Evolutionary conservation across 2,329 filamentous ascomycete genomes (phyloP), one percentile per base, ranked within the genome.

Genomic region (Arachnomyces sp.): DNA sequence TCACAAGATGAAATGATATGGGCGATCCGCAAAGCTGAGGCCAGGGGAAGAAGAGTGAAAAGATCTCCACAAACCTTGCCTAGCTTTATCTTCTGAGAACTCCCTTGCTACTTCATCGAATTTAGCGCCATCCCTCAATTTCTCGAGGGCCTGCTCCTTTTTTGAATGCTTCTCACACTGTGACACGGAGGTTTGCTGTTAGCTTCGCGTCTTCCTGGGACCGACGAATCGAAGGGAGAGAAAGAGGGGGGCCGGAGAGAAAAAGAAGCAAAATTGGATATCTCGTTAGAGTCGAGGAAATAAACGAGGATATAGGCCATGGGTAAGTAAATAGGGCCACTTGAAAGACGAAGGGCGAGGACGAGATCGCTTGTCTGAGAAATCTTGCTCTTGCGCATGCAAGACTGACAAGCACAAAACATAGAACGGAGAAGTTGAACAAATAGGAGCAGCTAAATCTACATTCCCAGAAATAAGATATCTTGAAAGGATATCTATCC

Each of bases 21-120:
- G 9, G 20, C 20, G 20, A 25, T 25, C 20, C 5, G 9, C 9
- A 9, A 5, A 25, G 20, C 9, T 25, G n/a, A n/a, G n/a, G 20
- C 20, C 5, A 5, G 9, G 45, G 12, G 33, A 37, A 38, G 7
- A 43, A 43, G 13, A 42, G 34, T 20, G 13, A 39, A 39, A 20
- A 16, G 9, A 39, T 28, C 4, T 28, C 25, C 28, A 53, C 52
- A 31, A 55, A 69, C 67, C 73, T 56, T 77, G 72, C 47, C 77
- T 57, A 14, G 77, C 78, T 57, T 82, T 81, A 55, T 81, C 78
- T 59, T 81, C 78, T 2, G 74, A 79, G 54, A 74, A 79, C 47
- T 81, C 77, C 36, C 74, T 59, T 12, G 77, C 78, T 1, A 82
- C 77, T 11, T 81, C 77, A 51, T 81, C 77, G 50, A 81, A 82